Evolutionary conservation across 345 rosid species (phyloP).

Genomic region (Mangifera indica): DNA sequence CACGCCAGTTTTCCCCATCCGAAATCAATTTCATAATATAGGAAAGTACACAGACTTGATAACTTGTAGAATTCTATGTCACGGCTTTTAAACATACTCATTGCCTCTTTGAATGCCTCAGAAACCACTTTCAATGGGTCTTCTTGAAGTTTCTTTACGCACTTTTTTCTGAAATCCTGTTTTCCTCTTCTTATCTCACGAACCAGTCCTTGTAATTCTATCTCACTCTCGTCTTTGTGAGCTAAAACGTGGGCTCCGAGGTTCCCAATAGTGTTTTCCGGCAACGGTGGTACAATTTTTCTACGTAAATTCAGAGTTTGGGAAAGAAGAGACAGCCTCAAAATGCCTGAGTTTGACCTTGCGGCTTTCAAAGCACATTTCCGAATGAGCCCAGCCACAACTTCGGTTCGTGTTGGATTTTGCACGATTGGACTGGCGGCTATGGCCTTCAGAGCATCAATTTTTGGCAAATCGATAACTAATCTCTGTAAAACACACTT

Average conservation of each 20-base stretch:
- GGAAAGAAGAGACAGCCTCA: constrained; percentile 9
- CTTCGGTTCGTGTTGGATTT: constrained; percentile 35
- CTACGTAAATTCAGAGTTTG: constrained; percentile 13
- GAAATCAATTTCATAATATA: constrained; percentile 31
- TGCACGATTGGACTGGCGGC: constrained; percentile 16
- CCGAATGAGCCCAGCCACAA: constrained; percentile 28
- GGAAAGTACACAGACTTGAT: constrained; percentile 24
- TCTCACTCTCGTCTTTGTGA: background rate
- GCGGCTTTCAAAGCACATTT: constrained; percentile 20
- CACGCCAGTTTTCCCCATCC: constrained; percentile 51
- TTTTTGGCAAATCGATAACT: constrained; percentile 19
- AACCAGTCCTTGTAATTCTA: constrained; percentile 27
- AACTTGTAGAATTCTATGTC: constrained; percentile 23
- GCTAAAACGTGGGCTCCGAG: background rate
- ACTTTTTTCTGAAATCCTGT: constrained; percentile 5
- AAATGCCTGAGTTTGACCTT: background rate
- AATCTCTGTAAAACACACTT: constrained; percentile 14
- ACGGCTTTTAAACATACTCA: background rate
- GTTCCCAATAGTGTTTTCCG: constrained; percentile 14
- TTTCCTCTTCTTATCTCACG: constrained; percentile 20
- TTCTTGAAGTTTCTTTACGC: constrained; percentile 9
- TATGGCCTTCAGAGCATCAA: constrained; percentile 26
- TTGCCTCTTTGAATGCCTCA: constrained; percentile 10
- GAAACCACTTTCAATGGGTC: background rate
- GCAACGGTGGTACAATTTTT: constrained; percentile 14